These are phyloP conservation scores for Solanum appendiculatum DNA, from an alignment of 257 asterid species.

Conservation along the genomic window DNA sequence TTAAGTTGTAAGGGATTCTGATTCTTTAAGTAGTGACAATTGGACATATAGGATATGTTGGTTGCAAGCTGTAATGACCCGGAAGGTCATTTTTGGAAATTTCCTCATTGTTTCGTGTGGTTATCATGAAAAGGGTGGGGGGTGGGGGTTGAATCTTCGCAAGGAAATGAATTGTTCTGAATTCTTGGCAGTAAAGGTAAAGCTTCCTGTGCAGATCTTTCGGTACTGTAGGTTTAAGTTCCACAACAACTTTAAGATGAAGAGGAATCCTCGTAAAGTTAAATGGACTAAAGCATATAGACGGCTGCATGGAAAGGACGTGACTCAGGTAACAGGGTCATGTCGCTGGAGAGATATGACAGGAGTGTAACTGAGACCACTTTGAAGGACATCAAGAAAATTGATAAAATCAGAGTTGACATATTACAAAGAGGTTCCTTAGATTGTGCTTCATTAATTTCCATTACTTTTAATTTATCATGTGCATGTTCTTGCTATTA, in stretches of 20 bases:
- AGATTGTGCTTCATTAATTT: not conserved
- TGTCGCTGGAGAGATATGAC: slow-evolving; percentile 68
- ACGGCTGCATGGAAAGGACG: slow-evolving; percentile 68
- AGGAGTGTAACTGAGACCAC: slow-evolving; percentile 59
- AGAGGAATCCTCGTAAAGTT: slow-evolving; percentile 86
- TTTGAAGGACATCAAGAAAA: slow-evolving; percentile 64
- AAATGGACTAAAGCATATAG: slow-evolving; percentile 93
- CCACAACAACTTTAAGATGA: slow-evolving; percentile 89
- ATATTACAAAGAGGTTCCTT: slow-evolving; percentile 56
- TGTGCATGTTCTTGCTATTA: not conserved
- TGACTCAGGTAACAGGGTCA: slow-evolving; percentile 66
- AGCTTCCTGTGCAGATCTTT: not conserved
- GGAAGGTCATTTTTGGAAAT: no score
- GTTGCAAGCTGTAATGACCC: no score
- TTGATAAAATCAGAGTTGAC: slow-evolving; percentile 58
- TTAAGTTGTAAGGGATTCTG: not conserved
- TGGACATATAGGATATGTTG: not conserved
- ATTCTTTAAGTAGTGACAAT: not conserved
- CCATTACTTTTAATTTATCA: not conserved
- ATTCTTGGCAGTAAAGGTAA: not conserved
- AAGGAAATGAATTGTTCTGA: not conserved
- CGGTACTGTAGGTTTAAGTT: slow-evolving; percentile 77
- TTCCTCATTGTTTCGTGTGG: not conserved
- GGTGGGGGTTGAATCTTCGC: not conserved
- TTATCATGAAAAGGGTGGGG: not conserved